Base-by-base conservation (phyloP, 1,284 basidiomycete species). In the Amylostereum chailletii region DNA sequence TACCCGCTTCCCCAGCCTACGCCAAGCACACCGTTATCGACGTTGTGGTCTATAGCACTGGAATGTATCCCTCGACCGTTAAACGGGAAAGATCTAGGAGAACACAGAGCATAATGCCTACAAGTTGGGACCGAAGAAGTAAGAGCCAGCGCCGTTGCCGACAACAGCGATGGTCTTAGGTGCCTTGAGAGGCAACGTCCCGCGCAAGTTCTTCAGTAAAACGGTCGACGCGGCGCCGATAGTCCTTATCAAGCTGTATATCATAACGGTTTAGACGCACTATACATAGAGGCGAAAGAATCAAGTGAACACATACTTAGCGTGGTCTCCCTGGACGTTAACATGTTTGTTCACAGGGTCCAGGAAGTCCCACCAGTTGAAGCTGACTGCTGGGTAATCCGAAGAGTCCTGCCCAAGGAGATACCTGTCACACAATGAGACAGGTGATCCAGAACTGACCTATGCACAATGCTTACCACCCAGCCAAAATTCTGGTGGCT, bases 191-290 rank as follows among this genome's bases (percentile, higher is more conserved):
- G 87, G 87, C 1, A 91, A 67, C 1, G 70, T 65, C 2, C 65
- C 64, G 41, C 74, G 69, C 1, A 59, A 60, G 62, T 91, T 91
- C 70, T 90, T 90, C 46, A 91, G 71, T 29, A 93, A 67, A 5
- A 90, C 81, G 1, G 80, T 83, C 0, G 81, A 82, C 0, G 84
- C 80, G 0, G 75, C 75, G n/a, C 78, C 86, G 37, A 90, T 80
- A 44, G 77, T 68, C 6, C 83, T 75, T 37, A 87, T 83, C 9
- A 84, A 55, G 41, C 78, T 83, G 46, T 6, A 42, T 32, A 32
- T 40, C 5, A 19, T 19, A 19, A 19, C 19, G 19, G 19, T 19
- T 19, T 19, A 19, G 19, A 19, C 19, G 19, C 19, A 19, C 41
- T 2, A 31, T 38, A 43, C 19, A 39, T 7, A 26, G 31, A 36